Percentiles rank a stretch among this genome's conserved stretches.
Conservation (phyloP, 805 yeast species). For the Cyberlindnera maritima region DNA sequence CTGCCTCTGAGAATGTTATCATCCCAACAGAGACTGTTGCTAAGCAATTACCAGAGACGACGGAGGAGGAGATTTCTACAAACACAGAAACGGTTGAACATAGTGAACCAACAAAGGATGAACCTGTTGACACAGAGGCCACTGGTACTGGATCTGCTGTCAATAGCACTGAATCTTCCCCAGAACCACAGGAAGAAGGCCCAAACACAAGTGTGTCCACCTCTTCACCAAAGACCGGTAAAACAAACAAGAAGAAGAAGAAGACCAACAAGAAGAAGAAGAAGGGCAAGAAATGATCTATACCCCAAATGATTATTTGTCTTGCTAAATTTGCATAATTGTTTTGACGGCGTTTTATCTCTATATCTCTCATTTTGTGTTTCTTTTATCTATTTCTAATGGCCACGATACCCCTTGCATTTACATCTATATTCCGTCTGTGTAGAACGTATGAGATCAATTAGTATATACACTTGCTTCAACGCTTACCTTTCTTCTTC, state of each 20-base stretch:
- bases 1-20: not conserved
- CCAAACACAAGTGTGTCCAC: not conserved
- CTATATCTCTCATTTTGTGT: no score
- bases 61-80: no score
- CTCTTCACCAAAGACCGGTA: not conserved
- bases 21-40: no score
- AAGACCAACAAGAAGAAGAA: conserved; percentile 17
- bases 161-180: conserved; percentile 4
- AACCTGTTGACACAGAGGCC: conserved; percentile 1
- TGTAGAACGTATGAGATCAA: not conserved
- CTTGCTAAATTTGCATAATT: no score
- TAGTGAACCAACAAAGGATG: no score
- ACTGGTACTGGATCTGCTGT: conserved; percentile 1
- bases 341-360: not conserved
- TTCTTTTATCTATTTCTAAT: not conserved
- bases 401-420: not conserved
- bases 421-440: not conserved
- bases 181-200: conserved; percentile 4
- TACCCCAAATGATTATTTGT: no score
- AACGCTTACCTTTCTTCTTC: conserved; percentile 28
- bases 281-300: conserved; percentile 8
- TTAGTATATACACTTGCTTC: not conserved
- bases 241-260: conserved; percentile 12
- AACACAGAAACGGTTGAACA: no score
- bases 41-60: not conserved